Base-by-base conservation (phyloP, 805 yeast genomes). In the Grigorovia transvaalensis region DNA sequence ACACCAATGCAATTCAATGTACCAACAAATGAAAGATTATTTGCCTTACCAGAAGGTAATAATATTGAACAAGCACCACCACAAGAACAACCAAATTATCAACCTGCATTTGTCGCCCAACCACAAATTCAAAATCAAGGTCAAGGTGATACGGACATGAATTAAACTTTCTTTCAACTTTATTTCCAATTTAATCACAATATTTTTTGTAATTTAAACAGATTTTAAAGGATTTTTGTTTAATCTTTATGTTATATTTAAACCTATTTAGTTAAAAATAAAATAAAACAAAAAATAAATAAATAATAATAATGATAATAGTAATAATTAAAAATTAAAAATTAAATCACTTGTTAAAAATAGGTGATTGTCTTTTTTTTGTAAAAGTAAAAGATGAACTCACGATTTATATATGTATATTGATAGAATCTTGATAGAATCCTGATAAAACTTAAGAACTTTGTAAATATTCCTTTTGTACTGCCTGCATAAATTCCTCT, bases 11-110 rank as follows among this genome's bases (percentile, higher is more conserved):
- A 38, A 13, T 38, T 38, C 15, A 38, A 38, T 19, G 48, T 38
- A 9, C 60, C 74, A 29, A 80, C 85, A 4, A 75, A 76, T 59
- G 77, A 78, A 58, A 77, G 95, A 59, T 75, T 79, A 47, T 87
- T 85, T 74, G 95, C 95, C 1, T 85, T 84, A 51, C 81, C 88
- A 6, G 90, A 84, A 23, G 82, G 79, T 56, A 80, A 82, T 65
- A 81, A 82, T 4, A 75, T 84, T 75, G 89, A 84, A 64, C 81
- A 77, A 53, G 85, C 84, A 13, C 80, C 80, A 43, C 59, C 66
- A 17, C 81, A 78, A 60, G 76, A 74, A 46, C 50, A 50, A 42
- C 45, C 38, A 15, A 56, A 63, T 43, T 60, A 74, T 40, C 53
- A 50, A 46, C 46, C 49, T 4, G 58, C 66, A 35, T 60, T 64